These are phyloP conservation scores for Globisporangium canariense DNA, from an alignment of 352 stramenopile species.

Conservation along the genomic window DNA sequence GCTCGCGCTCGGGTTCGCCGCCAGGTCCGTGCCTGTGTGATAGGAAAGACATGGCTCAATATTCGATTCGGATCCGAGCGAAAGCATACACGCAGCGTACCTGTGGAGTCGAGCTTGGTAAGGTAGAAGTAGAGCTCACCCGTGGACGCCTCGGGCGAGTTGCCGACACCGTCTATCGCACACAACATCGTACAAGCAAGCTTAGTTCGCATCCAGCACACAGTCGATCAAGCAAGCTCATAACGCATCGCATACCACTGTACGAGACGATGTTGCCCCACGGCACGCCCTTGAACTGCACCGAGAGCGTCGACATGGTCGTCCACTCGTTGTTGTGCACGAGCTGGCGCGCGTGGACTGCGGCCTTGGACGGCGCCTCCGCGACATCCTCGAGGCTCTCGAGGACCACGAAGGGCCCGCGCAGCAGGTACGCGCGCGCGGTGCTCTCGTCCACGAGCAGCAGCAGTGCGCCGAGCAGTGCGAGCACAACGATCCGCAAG, in stretches of 20 bases:
- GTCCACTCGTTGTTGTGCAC: slow-evolving; percentile 67
- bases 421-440: slow-evolving; percentile 11
- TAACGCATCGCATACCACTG: slow-evolving; percentile 37
- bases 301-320: slow-evolving; percentile 59
- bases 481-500: slow-evolving; percentile 17
- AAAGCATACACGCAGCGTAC: slow-evolving; percentile 15
- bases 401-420: slow-evolving; percentile 7
- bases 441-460: slow-evolving; percentile 4
- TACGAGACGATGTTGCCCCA: slow-evolving; percentile 64
- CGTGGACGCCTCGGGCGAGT: slow-evolving; percentile 41
- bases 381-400: slow-evolving; percentile 1
- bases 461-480: slow-evolving; percentile 7
- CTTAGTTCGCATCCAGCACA: neutral
- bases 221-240: neutral
- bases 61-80: neutral
- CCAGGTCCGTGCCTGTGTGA: slow-evolving; percentile 37
- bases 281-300: slow-evolving; percentile 49
- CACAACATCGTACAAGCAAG: neutral
- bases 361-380: slow-evolving; percentile 15
- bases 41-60: neutral
- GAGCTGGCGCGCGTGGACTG: slow-evolving; percentile 51
- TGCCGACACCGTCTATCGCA: slow-evolving; percentile 49
- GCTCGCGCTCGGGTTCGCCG: slow-evolving; percentile 46
- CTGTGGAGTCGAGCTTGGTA: slow-evolving; percentile 46
- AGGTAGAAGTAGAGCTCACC: slow-evolving; percentile 75